Percentiles rank a stretch among this genome's conserved stretches.
These are phyloP conservation scores for Talaromyces ruber DNA, from an alignment of 495 filamentous ascomycete species.

Conservation along the genomic window DNA sequence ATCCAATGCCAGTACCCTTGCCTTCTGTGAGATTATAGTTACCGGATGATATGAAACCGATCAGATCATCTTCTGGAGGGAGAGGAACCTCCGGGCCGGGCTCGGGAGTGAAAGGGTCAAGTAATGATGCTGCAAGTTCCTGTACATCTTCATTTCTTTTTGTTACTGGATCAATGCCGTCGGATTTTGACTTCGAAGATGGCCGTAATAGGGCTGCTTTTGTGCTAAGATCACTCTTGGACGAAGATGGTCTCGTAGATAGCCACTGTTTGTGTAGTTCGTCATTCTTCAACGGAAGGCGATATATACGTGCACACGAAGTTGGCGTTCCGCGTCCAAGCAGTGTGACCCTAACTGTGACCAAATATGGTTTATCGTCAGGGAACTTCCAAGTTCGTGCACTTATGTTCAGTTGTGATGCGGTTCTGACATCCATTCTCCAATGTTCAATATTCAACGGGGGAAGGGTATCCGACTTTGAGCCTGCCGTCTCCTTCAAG, in stretches of 20 bases:
- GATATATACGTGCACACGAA: conserved; percentile 63
- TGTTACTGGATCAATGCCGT: conserved; percentile 6
- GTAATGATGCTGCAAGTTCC: conserved; percentile 44
- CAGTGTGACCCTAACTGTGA: conserved; percentile 52
- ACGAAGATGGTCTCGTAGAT: background rate
- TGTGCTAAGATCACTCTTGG: background rate
- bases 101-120: conserved; percentile 15
- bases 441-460: conserved; percentile 28
- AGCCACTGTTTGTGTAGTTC: conserved; percentile 48
- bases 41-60: conserved; percentile 88
- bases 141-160: conserved; percentile 36
- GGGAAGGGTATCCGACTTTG: conserved; percentile 6
- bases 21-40: conserved; percentile 76
- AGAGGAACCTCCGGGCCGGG: conserved; percentile 55
- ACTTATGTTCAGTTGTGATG: conserved; percentile 13
- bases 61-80: conserved; percentile 67
- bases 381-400: conserved; percentile 14
- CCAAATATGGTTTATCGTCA: conserved; percentile 28
- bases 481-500: conserved; percentile 4
- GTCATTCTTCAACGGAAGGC: conserved; percentile 45
- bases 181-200: conserved; percentile 3
- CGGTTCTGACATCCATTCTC: conserved; percentile 7
- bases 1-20: conserved; percentile 66
- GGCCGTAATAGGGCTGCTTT: conserved; percentile 9
- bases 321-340: conserved; percentile 49